These are phyloP conservation scores for Cordyceps pruinosa DNA, from an alignment of 2,329 filamentous ascomycete genomes.

Conservation along the genomic window DNA sequence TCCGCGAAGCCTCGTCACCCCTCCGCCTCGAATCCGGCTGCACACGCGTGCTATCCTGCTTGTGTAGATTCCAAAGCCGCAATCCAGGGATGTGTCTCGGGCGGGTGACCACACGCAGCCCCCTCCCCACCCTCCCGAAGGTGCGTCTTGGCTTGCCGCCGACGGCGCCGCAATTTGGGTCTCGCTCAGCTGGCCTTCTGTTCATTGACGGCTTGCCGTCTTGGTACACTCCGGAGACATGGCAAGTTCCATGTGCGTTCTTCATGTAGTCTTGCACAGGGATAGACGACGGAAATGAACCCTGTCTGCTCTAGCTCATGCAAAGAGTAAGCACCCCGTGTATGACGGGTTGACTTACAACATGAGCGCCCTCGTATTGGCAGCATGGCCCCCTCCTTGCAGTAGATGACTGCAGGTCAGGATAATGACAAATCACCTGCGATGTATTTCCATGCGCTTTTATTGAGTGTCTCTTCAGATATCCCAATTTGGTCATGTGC, in stretches of 20 bases:
- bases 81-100: not conserved
- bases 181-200: not conserved
- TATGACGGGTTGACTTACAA: not conserved
- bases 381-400: not conserved
- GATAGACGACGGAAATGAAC: not conserved
- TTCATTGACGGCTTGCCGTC: not conserved
- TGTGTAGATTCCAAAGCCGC: not conserved
- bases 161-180: not conserved
- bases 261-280: not conserved
- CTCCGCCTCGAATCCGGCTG: not conserved
- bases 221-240: not conserved
- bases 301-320: not conserved
- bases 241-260: not conserved
- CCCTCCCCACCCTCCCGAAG: not conserved
- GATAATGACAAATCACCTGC: not conserved
- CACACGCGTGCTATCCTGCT: not conserved
- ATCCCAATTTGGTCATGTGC: not conserved
- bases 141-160: constrained; percentile 3
- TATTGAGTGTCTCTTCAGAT: not conserved
- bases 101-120: constrained; percentile 5
- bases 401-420: not conserved
- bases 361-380: not conserved
- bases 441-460: not conserved
- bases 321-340: no score
- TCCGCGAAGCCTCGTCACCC: not conserved